Evolutionary conservation across 2,329 filamentous ascomycete species (phyloP).

Genomic region (Hymenoscyphus scutula): DNA sequence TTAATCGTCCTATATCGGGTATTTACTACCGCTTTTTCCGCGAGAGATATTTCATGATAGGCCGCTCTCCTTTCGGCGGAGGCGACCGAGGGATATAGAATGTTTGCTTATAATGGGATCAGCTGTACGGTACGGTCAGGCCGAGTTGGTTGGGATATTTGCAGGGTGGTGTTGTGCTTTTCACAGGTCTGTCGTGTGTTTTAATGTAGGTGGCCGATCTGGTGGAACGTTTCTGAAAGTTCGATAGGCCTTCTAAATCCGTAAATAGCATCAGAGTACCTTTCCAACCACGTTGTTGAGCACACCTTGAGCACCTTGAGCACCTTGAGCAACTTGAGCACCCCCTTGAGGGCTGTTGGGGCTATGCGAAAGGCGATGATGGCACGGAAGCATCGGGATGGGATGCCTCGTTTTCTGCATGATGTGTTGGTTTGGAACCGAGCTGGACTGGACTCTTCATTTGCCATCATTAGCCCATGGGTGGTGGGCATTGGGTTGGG

Average conservation of each 20-base stretch:
- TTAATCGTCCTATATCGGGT: too few species aligned
- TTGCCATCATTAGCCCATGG: not conserved
- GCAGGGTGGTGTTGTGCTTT: conserved; percentile 1
- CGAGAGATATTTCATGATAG: not conserved
- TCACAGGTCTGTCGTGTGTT: not conserved
- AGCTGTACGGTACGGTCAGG: not conserved
- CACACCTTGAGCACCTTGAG: too few species aligned
- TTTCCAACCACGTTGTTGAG: not conserved
- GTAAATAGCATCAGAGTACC: not conserved
- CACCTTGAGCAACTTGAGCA: too few species aligned
- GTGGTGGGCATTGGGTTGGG: too few species aligned
- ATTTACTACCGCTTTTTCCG: too few species aligned
- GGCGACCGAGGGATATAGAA: not conserved
- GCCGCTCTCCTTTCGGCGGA: not conserved
- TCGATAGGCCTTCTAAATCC: not conserved
- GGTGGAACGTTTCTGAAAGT: not conserved
- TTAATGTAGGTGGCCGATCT: not conserved
- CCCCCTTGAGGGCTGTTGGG: not conserved
- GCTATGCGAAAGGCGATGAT: not conserved
- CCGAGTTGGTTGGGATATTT: not conserved
- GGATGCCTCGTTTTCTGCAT: not conserved
- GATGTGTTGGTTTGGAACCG: not conserved
- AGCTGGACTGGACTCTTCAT: not conserved
- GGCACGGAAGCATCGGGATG: not conserved
- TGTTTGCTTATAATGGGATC: not conserved